Evolutionary conservation across 1,139 yeast species (phyloP), one percentile per base, ranked within the genome.

Genomic region (Arxiozyma slooffiae): DNA sequence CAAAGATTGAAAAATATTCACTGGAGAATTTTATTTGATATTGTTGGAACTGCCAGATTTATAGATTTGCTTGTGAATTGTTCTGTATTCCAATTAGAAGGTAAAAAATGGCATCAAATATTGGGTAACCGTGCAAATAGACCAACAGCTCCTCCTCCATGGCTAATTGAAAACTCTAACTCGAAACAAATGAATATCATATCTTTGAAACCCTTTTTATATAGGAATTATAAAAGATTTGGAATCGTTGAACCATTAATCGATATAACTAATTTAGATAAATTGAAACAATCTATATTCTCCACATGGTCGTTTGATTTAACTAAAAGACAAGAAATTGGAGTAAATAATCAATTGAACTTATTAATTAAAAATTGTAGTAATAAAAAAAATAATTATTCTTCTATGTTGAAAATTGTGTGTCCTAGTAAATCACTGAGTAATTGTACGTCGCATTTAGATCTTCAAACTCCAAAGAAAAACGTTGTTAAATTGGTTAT

Each of bases 401-500:
- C 24, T 17, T 45, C 52, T 11, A 53, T 64, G 17, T 38, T 62
- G 5, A 48, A 60, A 38, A 50, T 47, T 3, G 36, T 61, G 4
- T 64, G 67, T 46, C 61, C 63, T 2, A 41, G 36, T 21, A 23
- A 17, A 14, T 21, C 36, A 11, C 34, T 20, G 9, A 17, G 22
- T 1, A 22, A n/a, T 4, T 26, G n/a, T 3, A 22, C 20, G 1
- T 34, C 50, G 6, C 63, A 60, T 52, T 30, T 56, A 16, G 60
- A 52, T 3, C 42, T 44, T 8, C 52, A 50, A 34, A 55, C 57
- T 8, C 46, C 53, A 7, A 40, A 45, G 1, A 53, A 57, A 14
- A 44, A 54, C 0, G 79, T 82, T 0, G 57, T 73, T 0, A 65
- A 60, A 45, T 76, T 79, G 55, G 60, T 77, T 1, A 57, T 74